These are phyloP conservation scores for Ceratocystis variospora DNA, from an alignment of 2,329 filamentous ascomycete genomes.

Conservation along the genomic window DNA sequence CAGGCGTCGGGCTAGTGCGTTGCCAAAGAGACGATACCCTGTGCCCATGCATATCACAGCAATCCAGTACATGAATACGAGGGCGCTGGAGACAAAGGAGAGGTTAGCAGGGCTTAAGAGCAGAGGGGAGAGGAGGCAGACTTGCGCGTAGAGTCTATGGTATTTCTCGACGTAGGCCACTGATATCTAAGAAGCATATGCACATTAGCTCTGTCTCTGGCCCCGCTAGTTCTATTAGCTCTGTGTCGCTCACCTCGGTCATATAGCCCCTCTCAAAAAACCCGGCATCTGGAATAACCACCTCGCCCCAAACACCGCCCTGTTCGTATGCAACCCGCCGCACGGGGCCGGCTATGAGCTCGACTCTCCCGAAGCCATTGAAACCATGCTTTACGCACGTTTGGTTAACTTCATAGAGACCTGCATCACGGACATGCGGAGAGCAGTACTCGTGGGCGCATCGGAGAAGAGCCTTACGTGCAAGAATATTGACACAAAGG, in stretches of 20 bases:
- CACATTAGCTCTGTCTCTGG: neutral
- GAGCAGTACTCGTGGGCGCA: conserved; percentile 29
- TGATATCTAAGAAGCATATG: conserved; percentile 24
- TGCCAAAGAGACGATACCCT: conserved; percentile 23
- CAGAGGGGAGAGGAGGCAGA: neutral
- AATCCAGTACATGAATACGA: conserved; percentile 28
- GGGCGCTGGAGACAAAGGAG: neutral
- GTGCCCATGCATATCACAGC: conserved; percentile 29
- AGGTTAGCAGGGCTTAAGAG: neutral
- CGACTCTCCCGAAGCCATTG: neutral
- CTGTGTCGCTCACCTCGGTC: conserved; percentile 11
- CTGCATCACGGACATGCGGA: conserved; percentile 21
- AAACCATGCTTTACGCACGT: conserved; percentile 27
- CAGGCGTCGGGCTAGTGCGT: neutral
- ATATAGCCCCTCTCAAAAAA: conserved; percentile 16
- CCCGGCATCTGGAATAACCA: conserved; percentile 13
- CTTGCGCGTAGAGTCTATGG: neutral
- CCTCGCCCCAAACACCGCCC: conserved; percentile 8
- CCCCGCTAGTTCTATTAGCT: neutral
- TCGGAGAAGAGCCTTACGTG: conserved; percentile 20
- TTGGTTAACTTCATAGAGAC: conserved; percentile 25
- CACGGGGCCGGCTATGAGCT: neutral
- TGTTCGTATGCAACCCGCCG: conserved; percentile 13
- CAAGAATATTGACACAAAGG: conserved; percentile 9
- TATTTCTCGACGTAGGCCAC: conserved; percentile 24